Evolutionary conservation across 1,284 basidiomycete species (phyloP).

Genomic region (Phlebopus sp.): DNA sequence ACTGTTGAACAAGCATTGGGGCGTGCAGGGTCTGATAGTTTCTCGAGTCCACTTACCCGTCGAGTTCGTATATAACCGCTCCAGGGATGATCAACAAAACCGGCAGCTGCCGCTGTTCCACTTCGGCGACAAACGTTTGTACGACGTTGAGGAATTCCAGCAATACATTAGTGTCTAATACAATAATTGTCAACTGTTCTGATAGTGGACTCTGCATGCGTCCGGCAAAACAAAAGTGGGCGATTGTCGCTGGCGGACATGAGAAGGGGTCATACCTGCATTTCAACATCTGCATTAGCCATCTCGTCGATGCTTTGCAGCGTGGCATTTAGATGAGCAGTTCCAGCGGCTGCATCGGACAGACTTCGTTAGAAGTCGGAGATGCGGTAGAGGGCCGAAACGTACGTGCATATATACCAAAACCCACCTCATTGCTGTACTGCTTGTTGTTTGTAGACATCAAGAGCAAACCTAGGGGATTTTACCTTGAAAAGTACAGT

Average conservation of each 20-base stretch:
- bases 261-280: constrained; percentile 42
- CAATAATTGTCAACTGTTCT: constrained; percentile 45
- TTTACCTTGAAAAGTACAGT: background rate
- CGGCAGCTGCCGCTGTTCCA: constrained; percentile 47
- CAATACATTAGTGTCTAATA: constrained; percentile 74
- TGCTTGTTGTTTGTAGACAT: background rate
- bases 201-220: constrained; percentile 36
- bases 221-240: background rate
- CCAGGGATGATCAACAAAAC: constrained; percentile 65
- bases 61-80: constrained; percentile 69
- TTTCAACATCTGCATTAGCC: constrained; percentile 65
- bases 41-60: constrained; percentile 46
- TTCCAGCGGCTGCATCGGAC: constrained; percentile 7
- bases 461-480: background rate
- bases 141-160: constrained; percentile 62
- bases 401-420: constrained; percentile 11
- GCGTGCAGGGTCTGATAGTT: background rate
- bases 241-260: background rate
- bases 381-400: background rate
- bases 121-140: constrained; percentile 59
- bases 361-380: background rate
- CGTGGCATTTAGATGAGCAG: constrained; percentile 33
- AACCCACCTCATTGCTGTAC: background rate
- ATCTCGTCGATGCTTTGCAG: constrained; percentile 50
- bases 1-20: constrained; percentile 35